Conservation (phyloP, 164 flowering plant genomes). For the Berberis thunbergii region DNA sequence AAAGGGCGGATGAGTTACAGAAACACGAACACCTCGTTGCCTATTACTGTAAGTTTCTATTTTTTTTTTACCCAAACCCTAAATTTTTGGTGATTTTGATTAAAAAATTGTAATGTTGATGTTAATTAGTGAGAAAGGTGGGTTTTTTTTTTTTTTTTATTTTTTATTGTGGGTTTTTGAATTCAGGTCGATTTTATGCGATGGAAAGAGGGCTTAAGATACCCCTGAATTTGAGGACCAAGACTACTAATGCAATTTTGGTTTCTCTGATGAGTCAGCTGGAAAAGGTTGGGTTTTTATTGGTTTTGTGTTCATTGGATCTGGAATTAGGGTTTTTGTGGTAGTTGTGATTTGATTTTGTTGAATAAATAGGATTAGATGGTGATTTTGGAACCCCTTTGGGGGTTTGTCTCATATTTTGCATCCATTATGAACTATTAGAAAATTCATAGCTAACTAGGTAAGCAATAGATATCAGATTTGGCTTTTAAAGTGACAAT, state of each 20-base stretch:
- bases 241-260: constrained; percentile 75
- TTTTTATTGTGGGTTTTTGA: neutral
- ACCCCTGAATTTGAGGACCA: constrained; percentile 67
- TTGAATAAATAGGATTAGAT: too few relatives aligned
- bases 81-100: neutral
- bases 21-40: constrained; percentile 97
- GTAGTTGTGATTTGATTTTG: too few relatives aligned
- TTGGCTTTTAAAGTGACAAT: too few relatives aligned
- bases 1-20: constrained; percentile 92
- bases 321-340: neutral
- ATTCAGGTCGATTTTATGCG: constrained; percentile 83
- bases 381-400: neutral
- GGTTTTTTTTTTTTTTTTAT: neutral
- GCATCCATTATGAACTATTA: neutral
- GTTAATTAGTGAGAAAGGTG: neutral
- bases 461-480: neutral
- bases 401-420: neutral
- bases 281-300: constrained; percentile 49
- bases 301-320: neutral
- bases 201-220: constrained; percentile 91
- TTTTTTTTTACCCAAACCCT: neutral
- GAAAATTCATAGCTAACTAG: neutral
- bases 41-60: constrained; percentile 58
- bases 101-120: neutral
- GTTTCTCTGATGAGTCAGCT: constrained; percentile 92